These are phyloP conservation scores for Ziziphus jujuba DNA, from an alignment of 306 rosid genomes.

Conservation along the genomic window DNA sequence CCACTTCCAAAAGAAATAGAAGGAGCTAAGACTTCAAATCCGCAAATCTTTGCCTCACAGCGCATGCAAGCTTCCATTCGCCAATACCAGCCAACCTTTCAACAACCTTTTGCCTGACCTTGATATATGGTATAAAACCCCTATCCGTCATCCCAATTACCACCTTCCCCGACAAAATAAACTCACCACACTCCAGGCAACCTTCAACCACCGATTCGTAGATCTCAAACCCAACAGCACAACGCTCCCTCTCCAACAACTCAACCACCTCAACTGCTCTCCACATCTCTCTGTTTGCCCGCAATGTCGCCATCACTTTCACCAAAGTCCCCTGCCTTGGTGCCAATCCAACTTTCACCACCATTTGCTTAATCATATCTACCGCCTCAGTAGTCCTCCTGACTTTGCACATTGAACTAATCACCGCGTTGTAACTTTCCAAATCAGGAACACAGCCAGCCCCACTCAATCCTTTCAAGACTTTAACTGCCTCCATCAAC, in stretches of 20 bases:
- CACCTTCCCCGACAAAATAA: constrained; percentile 75
- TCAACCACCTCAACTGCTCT: constrained; percentile 61
- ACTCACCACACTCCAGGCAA: constrained; percentile 68
- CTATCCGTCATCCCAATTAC: constrained; percentile 55
- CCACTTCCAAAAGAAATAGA: not conserved
- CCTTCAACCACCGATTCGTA: constrained; percentile 71
- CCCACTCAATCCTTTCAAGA: constrained; percentile 65
- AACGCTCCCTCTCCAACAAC: constrained; percentile 55
- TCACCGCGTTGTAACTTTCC: constrained; percentile 55
- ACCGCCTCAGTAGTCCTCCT: constrained; percentile 57
- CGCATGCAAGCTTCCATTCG: constrained; percentile 73
- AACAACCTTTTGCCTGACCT: constrained; percentile 70
- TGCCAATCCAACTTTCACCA: constrained; percentile 42
- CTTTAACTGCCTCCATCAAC: constrained; percentile 47
- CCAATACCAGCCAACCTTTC: constrained; percentile 66
- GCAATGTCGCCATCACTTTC: constrained; percentile 47
- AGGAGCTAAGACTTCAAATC: constrained; percentile 46
- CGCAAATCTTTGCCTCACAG: constrained; percentile 67
- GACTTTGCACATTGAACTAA: constrained; percentile 54
- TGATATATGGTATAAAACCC: constrained; percentile 61
- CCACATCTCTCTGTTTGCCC: constrained; percentile 64
- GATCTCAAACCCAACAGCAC: constrained; percentile 65
- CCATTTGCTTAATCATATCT: constrained; percentile 49
- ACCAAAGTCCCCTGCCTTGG: constrained; percentile 48
- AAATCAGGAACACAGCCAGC: constrained; percentile 74